Evolutionary conservation across 805 yeast genomes (phyloP).

Genomic region (Teunomyces cretensis): DNA sequence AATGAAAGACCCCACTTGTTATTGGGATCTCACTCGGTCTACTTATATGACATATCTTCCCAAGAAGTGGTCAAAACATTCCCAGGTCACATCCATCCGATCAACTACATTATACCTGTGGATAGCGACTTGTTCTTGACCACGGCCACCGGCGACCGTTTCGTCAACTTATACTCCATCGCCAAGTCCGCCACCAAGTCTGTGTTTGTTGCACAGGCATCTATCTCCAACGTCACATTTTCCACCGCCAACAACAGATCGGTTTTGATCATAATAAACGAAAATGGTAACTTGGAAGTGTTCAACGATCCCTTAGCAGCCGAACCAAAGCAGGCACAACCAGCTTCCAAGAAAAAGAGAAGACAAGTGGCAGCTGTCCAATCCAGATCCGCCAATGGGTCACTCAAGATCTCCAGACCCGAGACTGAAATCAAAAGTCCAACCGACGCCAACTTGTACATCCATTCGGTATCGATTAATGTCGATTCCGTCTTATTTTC

Average conservation of each 20-base stretch:
- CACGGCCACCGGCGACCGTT: slow-evolving; percentile 77
- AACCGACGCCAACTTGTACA: slow-evolving; percentile 24
- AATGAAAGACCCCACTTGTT: slow-evolving; percentile 46
- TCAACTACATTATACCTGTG: slow-evolving; percentile 48
- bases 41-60: slow-evolving; percentile 45
- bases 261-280: slow-evolving; percentile 60
- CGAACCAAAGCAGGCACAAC: slow-evolving; percentile 14
- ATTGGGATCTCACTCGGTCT: slow-evolving; percentile 67
- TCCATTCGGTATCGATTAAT: slow-evolving; percentile 29
- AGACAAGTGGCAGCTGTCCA: slow-evolving; percentile 38
- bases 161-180: slow-evolving; percentile 66
- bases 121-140: slow-evolving; percentile 55
- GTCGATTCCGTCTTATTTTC: slow-evolving; percentile 43
- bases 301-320: slow-evolving; percentile 57
- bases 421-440: slow-evolving; percentile 33
- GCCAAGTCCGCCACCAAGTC: slow-evolving; percentile 43
- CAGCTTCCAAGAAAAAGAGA: slow-evolving; percentile 39
- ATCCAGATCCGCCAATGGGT: slow-evolving; percentile 52
- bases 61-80: slow-evolving; percentile 47
- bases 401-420: slow-evolving; percentile 50
- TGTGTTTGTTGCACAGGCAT: slow-evolving; percentile 70
- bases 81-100: slow-evolving; percentile 78
- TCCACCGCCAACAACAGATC: slow-evolving; percentile 30
- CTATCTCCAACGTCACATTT: slow-evolving; percentile 48
- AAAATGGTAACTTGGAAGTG: slow-evolving; percentile 71